Evolutionary conservation across 2,329 filamentous ascomycete genomes (phyloP), one percentile per base, ranked within the genome.

Genomic region (Apiospora marii): DNA sequence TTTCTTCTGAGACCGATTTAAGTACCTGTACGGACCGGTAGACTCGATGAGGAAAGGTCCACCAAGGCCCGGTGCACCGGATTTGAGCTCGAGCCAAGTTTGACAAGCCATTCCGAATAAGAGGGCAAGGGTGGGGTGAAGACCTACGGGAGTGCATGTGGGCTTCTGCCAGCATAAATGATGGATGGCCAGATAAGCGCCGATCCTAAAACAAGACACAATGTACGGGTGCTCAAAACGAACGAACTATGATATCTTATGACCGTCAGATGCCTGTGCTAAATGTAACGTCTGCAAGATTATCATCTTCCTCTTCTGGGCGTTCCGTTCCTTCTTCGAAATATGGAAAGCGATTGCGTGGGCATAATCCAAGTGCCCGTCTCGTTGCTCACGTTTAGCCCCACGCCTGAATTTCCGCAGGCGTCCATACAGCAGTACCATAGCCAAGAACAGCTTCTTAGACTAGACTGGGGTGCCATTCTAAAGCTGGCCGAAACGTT

Each of bases 291-390:
- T 51, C n/a, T 51, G n/a, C 7, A 51, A 51, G 7, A 51, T 51
- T 51, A 24, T 12, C 8, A 51, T 51, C n/a, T 51, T 51, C n/a
- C 48, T 51, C 48, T 51, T 51, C 48, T 51, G n/a, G n/a, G 22
- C 48, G 48, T 51, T 51, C 27, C 3, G 24, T 27, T 51, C 48
- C n/a, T 51, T 51, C n/a, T 24, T 51, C 48, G 48, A 51, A 51
- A 51, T 51, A 51, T 51, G n/a, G 48, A 51, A 51, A 51, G 48
- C n/a, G 48, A 51, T 51, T 51, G n/a, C 61, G 61, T 67, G 34
- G 61, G 61, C 61, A 67, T 67, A 37, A 37, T 67, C 34, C 34
- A 67, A 43, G 34, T 67, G 34, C 61, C 34, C 34, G 34, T 67
- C 41, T 67, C 61, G 34, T 37, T 43, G 34, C n/a, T 67, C n/a